phyloP scores from a whole-genome alignment of 2,329 filamentous ascomycete species.

The Colletotrichum liriopes region DNA sequence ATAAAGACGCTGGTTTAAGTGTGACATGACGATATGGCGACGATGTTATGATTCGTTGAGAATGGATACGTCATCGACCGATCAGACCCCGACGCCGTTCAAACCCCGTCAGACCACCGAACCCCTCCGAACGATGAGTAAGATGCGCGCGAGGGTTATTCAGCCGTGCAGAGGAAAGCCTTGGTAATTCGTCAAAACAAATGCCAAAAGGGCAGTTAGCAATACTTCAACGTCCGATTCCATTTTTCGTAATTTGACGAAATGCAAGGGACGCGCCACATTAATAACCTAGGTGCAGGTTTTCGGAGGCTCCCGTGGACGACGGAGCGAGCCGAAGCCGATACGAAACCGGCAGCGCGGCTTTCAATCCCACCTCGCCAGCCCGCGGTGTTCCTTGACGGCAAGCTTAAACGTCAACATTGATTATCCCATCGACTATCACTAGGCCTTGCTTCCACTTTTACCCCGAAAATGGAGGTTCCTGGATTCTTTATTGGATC shows the following conservation, averaged over 20 bases:
- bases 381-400: no score
- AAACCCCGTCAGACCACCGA: slow-evolving; percentile 3
- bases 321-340: no score
- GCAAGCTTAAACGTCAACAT: no score
- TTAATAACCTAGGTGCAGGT: neutral
- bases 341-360: no score
- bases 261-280: neutral
- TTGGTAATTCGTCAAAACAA: neutral
- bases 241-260: neutral
- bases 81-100: slow-evolving; percentile 7
- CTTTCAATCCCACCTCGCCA: no score
- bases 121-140: neutral
- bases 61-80: slow-evolving; percentile 34
- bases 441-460: no score
- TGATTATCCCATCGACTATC: no score
- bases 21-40: neutral
- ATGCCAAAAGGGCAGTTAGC: neutral
- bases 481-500: no score
- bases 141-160: neutral
- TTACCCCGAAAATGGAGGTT: no score
- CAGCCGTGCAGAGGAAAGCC: neutral
- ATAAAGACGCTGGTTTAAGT: neutral
- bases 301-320: neutral
- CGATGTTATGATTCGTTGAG: slow-evolving; percentile 2
- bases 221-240: neutral